Percentiles rank a stretch among this genome's conserved stretches.
These are phyloP conservation scores for Xerophyta viscosa DNA, from an alignment of 106 monocot genomes.

Conservation along the genomic window DNA sequence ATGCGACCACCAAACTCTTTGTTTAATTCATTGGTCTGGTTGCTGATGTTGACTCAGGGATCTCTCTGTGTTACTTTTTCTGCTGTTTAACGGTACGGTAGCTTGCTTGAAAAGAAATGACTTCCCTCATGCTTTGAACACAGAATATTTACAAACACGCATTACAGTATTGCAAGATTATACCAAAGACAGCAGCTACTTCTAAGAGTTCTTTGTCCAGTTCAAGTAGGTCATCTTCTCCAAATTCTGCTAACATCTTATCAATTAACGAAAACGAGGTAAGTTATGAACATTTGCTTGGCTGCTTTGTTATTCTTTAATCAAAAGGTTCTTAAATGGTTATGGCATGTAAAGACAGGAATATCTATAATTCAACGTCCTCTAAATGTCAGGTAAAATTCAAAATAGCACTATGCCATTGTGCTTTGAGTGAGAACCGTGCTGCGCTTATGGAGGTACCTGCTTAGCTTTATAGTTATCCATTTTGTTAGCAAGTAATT, in stretches of 20 bases:
- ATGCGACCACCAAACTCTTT: too few relatives aligned
- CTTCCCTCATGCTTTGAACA: slow-evolving; percentile 6
- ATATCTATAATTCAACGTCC: background rate
- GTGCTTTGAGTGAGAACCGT: slow-evolving; percentile 72
- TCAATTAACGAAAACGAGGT: slow-evolving; percentile 94
- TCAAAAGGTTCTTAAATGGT: too few relatives aligned
- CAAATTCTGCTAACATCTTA: slow-evolving; percentile 57
- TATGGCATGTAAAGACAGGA: too few relatives aligned
- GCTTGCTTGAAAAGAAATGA: background rate
- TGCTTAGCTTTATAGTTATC: background rate
- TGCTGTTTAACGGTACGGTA: background rate
- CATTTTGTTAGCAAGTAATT: background rate
- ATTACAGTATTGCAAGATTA: slow-evolving; percentile 70
- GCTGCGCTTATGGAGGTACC: slow-evolving; percentile 85
- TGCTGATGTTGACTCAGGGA: too few relatives aligned
- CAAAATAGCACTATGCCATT: slow-evolving; percentile 88
- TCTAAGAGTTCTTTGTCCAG: slow-evolving; percentile 62
- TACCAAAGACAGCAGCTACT: slow-evolving; percentile 54
- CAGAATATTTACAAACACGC: slow-evolving; percentile 94
- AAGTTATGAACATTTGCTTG: background rate
- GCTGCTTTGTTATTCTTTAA: background rate
- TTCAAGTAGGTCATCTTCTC: slow-evolving; percentile 73
- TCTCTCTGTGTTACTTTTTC: background rate
- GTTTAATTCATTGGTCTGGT: too few relatives aligned
- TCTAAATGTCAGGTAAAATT: slow-evolving; percentile 71